Evolutionary conservation across 495 filamentous ascomycete genomes (phyloP).

Genomic region (Aspergillus steynii): DNA sequence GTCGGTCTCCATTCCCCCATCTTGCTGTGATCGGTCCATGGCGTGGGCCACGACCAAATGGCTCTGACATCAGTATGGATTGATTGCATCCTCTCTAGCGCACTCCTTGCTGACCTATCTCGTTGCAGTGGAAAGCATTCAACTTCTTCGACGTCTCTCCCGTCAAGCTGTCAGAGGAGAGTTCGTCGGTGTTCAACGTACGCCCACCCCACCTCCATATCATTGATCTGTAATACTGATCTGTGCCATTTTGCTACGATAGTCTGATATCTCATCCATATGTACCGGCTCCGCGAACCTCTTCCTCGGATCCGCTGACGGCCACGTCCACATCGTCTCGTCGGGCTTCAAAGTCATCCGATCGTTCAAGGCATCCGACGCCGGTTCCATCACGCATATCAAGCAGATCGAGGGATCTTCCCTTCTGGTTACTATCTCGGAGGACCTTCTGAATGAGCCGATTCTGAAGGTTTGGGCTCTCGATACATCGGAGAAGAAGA

Average conservation of each 20-base stretch:
- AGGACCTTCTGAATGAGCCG: slow-evolving; percentile 84
- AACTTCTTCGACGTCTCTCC: slow-evolving; percentile 96
- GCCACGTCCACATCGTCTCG: slow-evolving; percentile 81
- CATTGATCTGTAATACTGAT: slow-evolving; percentile 17
- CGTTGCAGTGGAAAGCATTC: slow-evolving; percentile 90
- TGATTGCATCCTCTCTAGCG: not conserved
- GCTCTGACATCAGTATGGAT: slow-evolving; percentile 48
- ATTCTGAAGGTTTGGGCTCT: slow-evolving; percentile 94
- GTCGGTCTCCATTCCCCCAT: slow-evolving; percentile 25
- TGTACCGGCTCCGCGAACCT: slow-evolving; percentile 88
- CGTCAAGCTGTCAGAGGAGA: slow-evolving; percentile 76
- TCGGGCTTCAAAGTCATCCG: slow-evolving; percentile 82
- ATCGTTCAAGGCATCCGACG: slow-evolving; percentile 82
- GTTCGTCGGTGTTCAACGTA: slow-evolving; percentile 62
- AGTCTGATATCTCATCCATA: slow-evolving; percentile 66
- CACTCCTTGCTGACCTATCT: slow-evolving; percentile 11
- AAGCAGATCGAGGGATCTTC: slow-evolving; percentile 89
- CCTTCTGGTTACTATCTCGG: slow-evolving; percentile 82
- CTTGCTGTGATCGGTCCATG: slow-evolving; percentile 28
- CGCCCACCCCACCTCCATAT: slow-evolving; percentile 12
- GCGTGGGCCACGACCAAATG: slow-evolving; percentile 42
- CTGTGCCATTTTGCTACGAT: slow-evolving; percentile 8
- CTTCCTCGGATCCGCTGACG: slow-evolving; percentile 83
- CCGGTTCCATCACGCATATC: slow-evolving; percentile 83
- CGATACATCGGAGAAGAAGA: slow-evolving; percentile 94